phyloP scores from a whole-genome alignment of 352 stramenopile species.

The Phytophthora pseudosyringae region DNA sequence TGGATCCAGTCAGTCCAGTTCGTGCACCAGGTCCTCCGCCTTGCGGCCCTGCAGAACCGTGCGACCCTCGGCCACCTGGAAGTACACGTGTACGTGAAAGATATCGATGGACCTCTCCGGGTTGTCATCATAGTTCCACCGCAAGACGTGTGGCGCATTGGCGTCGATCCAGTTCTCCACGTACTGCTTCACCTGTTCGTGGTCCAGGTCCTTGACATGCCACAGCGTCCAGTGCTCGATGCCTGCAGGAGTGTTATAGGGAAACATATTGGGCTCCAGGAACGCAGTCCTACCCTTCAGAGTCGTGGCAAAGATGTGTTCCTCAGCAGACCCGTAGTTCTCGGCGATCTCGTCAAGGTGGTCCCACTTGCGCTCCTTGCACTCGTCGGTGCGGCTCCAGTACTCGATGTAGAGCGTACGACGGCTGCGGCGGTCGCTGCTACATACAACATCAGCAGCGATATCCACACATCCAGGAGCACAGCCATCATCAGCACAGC shows the following conservation, averaged over 20 bases:
- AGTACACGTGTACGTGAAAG: slow-evolving; percentile 92
- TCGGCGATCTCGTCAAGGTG: slow-evolving; percentile 84
- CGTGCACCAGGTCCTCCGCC: slow-evolving; percentile 75
- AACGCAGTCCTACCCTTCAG: slow-evolving; percentile 82
- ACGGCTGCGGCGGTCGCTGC: slow-evolving; percentile 47
- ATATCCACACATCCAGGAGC: slow-evolving; percentile 32
- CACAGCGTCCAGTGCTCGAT: slow-evolving; percentile 91
- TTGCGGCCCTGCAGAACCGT: slow-evolving; percentile 68
- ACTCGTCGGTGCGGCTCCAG: slow-evolving; percentile 88
- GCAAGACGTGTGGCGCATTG: slow-evolving; percentile 75
- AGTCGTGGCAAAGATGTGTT: slow-evolving; percentile 85
- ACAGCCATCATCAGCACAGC: slow-evolving; percentile 31
- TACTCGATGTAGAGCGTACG: slow-evolving; percentile 90
- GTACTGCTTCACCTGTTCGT: slow-evolving; percentile 89
- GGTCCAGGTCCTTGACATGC: slow-evolving; percentile 77
- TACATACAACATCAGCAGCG: slow-evolving; percentile 71
- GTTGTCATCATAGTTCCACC: slow-evolving; percentile 92
- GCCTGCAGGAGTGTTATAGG: slow-evolving; percentile 86
- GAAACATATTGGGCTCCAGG: slow-evolving; percentile 92
- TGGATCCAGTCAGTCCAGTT: slow-evolving; percentile 61
- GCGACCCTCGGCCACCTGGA: slow-evolving; percentile 65
- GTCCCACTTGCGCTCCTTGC: slow-evolving; percentile 90
- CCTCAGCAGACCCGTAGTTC: slow-evolving; percentile 77
- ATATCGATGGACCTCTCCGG: slow-evolving; percentile 90
- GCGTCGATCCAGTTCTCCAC: slow-evolving; percentile 90